A percentile compares a stretch with the other conserved stretches of the same genome.
Evolutionary conservation across 2,329 filamentous ascomycete genomes (phyloP).

Genomic region (Coniochaeta prunicola): DNA sequence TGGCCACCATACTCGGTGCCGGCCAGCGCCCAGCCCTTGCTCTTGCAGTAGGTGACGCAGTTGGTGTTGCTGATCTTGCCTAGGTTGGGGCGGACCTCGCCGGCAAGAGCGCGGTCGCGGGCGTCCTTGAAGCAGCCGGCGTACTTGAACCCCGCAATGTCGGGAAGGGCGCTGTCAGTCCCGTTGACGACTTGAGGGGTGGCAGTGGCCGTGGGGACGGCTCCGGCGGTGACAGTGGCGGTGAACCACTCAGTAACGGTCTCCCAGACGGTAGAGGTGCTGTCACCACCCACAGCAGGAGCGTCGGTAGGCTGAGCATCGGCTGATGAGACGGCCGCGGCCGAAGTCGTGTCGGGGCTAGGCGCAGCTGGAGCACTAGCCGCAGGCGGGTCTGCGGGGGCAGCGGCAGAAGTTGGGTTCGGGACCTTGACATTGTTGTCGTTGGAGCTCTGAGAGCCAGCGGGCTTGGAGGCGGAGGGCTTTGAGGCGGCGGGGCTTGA

Average conservation of each 20-base stretch:
- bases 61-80: conserved; percentile 32
- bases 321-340: not conserved
- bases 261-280: conserved; percentile 30
- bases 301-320: not conserved
- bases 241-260: conserved; percentile 33
- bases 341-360: not conserved
- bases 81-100: conserved; percentile 30
- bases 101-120: conserved; percentile 27
- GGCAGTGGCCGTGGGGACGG: conserved; percentile 10
- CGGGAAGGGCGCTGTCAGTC: conserved; percentile 5
- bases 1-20: conserved; percentile 40
- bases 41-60: conserved; percentile 40
- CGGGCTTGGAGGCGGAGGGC: not conserved
- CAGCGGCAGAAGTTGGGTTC: conserved; percentile 7
- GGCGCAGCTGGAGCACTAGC: not conserved
- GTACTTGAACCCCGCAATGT: conserved; percentile 27
- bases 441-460: not conserved
- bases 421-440: conserved; percentile 4
- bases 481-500: too few relatives aligned
- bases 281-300: conserved; percentile 7
- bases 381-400: not conserved
- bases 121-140: conserved; percentile 36
- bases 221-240: conserved; percentile 17
- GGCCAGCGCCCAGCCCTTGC: conserved; percentile 34
- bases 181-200: conserved; percentile 6